A percentile compares a stretch with the other conserved stretches of the same genome.
phyloP scores from a whole-genome alignment of 768 basidiomycete genomes.

The Phylloporus sp. region DNA sequence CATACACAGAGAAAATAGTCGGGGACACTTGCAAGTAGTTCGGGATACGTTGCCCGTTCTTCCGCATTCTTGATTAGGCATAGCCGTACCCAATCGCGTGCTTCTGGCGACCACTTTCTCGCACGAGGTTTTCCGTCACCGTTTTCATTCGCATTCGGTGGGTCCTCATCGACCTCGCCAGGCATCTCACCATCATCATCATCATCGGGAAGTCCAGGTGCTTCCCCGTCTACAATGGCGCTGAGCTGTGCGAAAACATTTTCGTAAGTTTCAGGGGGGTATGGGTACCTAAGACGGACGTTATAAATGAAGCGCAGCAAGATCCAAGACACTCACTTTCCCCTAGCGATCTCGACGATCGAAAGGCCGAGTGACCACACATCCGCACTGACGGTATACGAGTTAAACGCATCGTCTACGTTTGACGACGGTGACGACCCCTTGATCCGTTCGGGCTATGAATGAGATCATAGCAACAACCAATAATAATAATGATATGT shows the following conservation, averaged over 20 bases:
- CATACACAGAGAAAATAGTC: not conserved
- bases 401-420: slow-evolving; percentile 31
- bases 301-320: not conserved
- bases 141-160: slow-evolving; percentile 12
- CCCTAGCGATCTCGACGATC: slow-evolving; percentile 89
- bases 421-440: slow-evolving; percentile 63
- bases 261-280: slow-evolving; percentile 94
- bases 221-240: slow-evolving; percentile 95
- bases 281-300: slow-evolving; percentile 60
- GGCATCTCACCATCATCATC: slow-evolving; percentile 40
- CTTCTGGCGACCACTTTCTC: slow-evolving; percentile 39
- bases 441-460: slow-evolving; percentile 91
- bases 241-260: slow-evolving; percentile 96
- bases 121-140: slow-evolving; percentile 8
- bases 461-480: not conserved
- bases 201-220: slow-evolving; percentile 77
- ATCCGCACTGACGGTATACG: slow-evolving; percentile 95
- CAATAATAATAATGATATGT: slow-evolving; percentile 3
- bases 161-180: slow-evolving; percentile 12
- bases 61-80: slow-evolving; percentile 83
- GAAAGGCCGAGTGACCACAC: slow-evolving; percentile 96
- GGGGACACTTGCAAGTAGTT: slow-evolving; percentile 59
- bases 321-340: slow-evolving; percentile 34
- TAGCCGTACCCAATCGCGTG: slow-evolving; percentile 75
- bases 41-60: slow-evolving; percentile 74